Conservation (phyloP, 192 early-diverging fungal species). For the Dispira parvispora region DNA sequence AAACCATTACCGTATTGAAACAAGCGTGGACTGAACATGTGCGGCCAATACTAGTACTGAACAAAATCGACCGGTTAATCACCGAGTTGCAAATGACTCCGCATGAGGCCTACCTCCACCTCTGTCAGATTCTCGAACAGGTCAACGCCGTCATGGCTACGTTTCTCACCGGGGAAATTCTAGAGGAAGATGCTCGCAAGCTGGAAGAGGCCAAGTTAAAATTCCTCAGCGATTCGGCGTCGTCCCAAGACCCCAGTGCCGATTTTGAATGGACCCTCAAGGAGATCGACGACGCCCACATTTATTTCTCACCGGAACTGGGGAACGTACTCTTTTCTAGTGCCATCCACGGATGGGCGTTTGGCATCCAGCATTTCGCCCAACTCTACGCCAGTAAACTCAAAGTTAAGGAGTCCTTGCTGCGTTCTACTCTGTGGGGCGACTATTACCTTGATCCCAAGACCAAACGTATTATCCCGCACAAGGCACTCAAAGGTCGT, state of each 20-base stretch:
- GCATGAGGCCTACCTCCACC: constrained; percentile 76
- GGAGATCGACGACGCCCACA: constrained; percentile 79
- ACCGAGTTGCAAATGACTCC: constrained; percentile 87
- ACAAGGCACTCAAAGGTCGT: constrained; percentile 70
- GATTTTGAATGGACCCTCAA: constrained; percentile 68
- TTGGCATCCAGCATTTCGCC: constrained; percentile 86
- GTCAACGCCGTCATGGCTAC: constrained; percentile 92
- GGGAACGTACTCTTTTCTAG: constrained; percentile 96
- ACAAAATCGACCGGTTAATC: constrained; percentile 95
- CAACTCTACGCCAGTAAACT: constrained; percentile 79
- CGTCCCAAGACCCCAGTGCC: constrained; percentile 14
- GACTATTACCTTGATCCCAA: constrained; percentile 95
- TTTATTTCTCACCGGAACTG: constrained; percentile 88
- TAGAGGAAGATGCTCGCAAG: constrained; percentile 53
- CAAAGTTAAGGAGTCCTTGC: constrained; percentile 51
- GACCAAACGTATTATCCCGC: constrained; percentile 72
- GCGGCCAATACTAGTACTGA: constrained; percentile 82
- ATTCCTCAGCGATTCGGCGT: constrained; percentile 25
- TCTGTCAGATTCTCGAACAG: constrained; percentile 91
- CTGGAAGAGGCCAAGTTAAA: constrained; percentile 47
- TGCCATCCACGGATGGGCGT: constrained; percentile 98
- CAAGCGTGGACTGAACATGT: constrained; percentile 92
- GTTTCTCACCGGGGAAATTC: constrained; percentile 76
- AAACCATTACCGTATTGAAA: constrained; percentile 88
- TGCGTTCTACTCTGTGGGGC: constrained; percentile 88